phyloP scores from a whole-genome alignment of 192 early-diverging fungal genomes.

The Linnemannia hyalina region DNA sequence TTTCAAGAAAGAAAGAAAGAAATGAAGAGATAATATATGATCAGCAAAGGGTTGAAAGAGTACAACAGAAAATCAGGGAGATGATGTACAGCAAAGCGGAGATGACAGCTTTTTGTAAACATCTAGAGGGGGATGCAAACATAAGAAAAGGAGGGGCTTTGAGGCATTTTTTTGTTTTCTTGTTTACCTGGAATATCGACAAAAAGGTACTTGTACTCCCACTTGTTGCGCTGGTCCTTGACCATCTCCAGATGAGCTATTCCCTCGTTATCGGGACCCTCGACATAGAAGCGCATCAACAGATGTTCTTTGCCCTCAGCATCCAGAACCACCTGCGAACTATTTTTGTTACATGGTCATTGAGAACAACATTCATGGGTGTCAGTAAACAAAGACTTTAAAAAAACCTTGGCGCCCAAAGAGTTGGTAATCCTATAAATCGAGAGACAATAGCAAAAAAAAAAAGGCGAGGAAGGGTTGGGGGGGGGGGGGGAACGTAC shows the following conservation, averaged over 20 bases:
- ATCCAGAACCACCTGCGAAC: conserved; percentile 62
- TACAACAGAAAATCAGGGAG: no score
- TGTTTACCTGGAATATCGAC: conserved; percentile 66
- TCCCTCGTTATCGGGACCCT: conserved; percentile 63
- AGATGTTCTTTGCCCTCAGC: conserved; percentile 60
- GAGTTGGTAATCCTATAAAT: not conserved
- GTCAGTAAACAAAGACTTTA: not conserved
- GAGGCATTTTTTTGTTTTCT: not conserved
- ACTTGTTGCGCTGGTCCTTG: conserved; percentile 61
- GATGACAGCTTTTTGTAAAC: no score
- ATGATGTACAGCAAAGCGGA: no score
- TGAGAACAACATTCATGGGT: not conserved
- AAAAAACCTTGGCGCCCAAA: not conserved
- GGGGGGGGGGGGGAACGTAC: conserved; percentile 24
- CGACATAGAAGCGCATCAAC: conserved; percentile 68
- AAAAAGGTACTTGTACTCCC: conserved; percentile 66
- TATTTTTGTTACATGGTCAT: not conserved
- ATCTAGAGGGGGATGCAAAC: no score
- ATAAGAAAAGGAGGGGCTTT: no score
- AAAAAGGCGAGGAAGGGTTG: no score
- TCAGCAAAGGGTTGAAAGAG: no score
- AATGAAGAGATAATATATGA: not conserved
- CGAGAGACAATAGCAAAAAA: not conserved
- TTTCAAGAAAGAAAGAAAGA: not conserved
- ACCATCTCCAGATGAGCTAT: conserved; percentile 66